These are phyloP conservation scores for Trypanosoma cruzi DNA, from an alignment of 208 protist genomes.

Conservation along the genomic window DNA sequence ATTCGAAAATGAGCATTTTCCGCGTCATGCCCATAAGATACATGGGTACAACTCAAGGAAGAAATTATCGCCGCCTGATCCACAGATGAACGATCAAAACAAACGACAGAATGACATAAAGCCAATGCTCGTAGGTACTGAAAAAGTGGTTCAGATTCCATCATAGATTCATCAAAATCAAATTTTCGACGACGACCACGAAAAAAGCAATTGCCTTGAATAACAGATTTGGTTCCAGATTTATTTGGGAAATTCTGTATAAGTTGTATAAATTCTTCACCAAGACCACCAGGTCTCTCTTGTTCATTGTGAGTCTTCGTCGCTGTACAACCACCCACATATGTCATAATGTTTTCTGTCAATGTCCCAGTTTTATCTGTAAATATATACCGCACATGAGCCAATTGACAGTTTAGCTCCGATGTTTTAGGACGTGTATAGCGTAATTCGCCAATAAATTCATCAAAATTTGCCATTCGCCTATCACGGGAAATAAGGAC, in stretches of 20 bases:
- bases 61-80: no score
- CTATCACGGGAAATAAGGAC: conserved; percentile 77
- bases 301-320: conserved; percentile 58
- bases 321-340: conserved; percentile 31
- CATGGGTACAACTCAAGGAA: not conserved
- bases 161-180: conserved; percentile 34
- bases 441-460: conserved; percentile 64
- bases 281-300: conserved; percentile 64
- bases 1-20: no score
- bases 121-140: conserved; percentile 83
- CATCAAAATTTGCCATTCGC: conserved; percentile 91
- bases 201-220: no score
- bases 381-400: conserved; percentile 90
- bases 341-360: conserved; percentile 93
- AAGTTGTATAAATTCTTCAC: conserved; percentile 37
- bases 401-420: conserved; percentile 87
- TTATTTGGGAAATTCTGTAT: not conserved
- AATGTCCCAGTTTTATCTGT: conserved; percentile 94
- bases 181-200: no score
- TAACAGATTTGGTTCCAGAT: no score
- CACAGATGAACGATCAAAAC: conserved; percentile 88
- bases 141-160: conserved; percentile 56
- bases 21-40: no score
- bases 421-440: conserved; percentile 77
- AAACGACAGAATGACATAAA: conserved; percentile 86